These are phyloP conservation scores for Picochlorum sp. DNA, from an alignment of 139 green algal genomes.

Conservation along the genomic window DNA sequence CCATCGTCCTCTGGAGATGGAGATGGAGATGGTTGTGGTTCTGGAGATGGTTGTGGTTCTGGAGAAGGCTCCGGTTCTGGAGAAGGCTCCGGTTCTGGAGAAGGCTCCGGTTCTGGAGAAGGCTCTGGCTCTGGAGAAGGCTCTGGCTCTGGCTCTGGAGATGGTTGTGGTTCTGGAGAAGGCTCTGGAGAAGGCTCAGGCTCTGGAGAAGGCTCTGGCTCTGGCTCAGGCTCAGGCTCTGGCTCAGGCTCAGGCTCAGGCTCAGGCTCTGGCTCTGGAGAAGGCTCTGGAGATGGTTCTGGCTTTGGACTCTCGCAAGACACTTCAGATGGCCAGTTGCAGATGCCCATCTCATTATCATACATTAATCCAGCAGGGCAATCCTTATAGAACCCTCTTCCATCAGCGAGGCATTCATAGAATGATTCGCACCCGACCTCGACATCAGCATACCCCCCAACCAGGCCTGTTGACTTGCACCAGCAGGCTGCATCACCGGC, in stretches of 20 bases:
- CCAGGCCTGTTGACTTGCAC: slow-evolving; percentile 1
- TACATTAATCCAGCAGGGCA: slow-evolving; percentile 16
- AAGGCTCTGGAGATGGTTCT: not conserved
- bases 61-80: not conserved
- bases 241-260: not conserved
- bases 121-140: not conserved
- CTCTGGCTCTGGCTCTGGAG: not conserved
- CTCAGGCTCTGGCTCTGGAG: not conserved
- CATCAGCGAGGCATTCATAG: slow-evolving; percentile 14
- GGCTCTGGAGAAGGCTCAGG: not conserved
- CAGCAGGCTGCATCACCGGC: slow-evolving; percentile 12
- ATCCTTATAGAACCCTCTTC: slow-evolving; percentile 10
- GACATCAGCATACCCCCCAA: slow-evolving; percentile 14
- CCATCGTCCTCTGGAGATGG: not conserved
- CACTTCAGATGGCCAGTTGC: slow-evolving; percentile 14
- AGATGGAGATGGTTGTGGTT: not conserved
- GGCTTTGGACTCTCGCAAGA: not conserved
- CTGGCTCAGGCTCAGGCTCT: not conserved
- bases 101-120: not conserved
- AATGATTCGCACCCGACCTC: slow-evolving; percentile 1
- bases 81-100: not conserved
- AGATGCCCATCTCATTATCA: not conserved
- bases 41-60: not conserved
- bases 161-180: not conserved
- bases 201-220: not conserved